A percentile compares a stretch with the other conserved stretches of the same genome.
Conservation (phyloP, 148 eudicot species). For the Camellia sinensis region DNA sequence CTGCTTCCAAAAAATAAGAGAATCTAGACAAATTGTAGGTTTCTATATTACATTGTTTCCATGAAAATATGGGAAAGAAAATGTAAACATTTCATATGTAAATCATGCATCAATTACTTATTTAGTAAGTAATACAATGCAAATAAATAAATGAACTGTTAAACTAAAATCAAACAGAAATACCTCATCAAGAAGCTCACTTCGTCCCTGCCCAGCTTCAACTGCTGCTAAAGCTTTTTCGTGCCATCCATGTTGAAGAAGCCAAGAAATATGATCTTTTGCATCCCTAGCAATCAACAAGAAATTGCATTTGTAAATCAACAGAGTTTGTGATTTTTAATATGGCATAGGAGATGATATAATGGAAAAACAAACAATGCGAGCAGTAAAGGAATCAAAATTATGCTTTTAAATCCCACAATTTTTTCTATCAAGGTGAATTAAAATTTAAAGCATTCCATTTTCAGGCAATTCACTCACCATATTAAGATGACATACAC, state of each 20-base stretch:
- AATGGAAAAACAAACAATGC: neutral
- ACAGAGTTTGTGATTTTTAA: neutral
- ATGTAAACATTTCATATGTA: neutral
- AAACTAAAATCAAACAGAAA: slow-evolving; percentile 13
- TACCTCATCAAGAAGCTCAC: slow-evolving; percentile 93
- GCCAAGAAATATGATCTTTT: slow-evolving; percentile 98
- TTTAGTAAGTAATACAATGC: neutral
- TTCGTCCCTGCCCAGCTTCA: slow-evolving; percentile 87
- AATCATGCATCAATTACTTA: neutral
- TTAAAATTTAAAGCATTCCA: neutral
- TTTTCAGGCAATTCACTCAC: neutral
- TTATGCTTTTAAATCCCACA: neutral
- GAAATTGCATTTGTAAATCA: slow-evolving; percentile 12
- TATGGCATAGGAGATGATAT: neutral
- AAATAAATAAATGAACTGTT: neutral
- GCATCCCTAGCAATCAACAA: slow-evolving; percentile 60
- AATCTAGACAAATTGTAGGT: neutral
- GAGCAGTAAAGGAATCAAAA: neutral
- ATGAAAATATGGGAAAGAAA: neutral
- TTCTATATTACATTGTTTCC: too few relatives aligned
- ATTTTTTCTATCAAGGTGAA: neutral
- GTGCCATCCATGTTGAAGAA: slow-evolving; percentile 92
- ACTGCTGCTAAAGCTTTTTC: slow-evolving; percentile 94
- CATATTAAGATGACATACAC: neutral
- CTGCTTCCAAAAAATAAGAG: neutral